Evolutionary conservation across 805 yeast species (phyloP).

Genomic region (Candida xiaguanensis): DNA sequence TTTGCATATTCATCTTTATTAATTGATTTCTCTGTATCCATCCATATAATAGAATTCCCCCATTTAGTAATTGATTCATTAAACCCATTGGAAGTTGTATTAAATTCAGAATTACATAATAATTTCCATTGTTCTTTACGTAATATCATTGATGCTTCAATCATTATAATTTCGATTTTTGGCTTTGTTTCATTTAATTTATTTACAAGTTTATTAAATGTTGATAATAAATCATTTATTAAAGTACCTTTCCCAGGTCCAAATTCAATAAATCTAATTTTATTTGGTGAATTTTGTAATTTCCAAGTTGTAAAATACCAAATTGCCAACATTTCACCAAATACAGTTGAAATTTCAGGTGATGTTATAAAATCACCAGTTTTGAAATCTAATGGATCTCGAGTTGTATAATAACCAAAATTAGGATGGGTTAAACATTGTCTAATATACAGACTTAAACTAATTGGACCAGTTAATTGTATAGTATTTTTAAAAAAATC

Average conservation of each 20-base stretch:
- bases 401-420: constrained; percentile 74
- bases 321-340: constrained; percentile 80
- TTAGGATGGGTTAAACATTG: constrained; percentile 78
- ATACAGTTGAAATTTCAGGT: constrained; percentile 83
- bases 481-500: constrained; percentile 46
- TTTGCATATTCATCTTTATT: constrained; percentile 39
- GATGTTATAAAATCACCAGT: constrained; percentile 80
- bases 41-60: constrained; percentile 57
- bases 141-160: constrained; percentile 71
- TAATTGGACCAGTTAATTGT: constrained; percentile 71
- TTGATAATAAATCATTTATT: constrained; percentile 57
- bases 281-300: constrained; percentile 48
- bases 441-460: constrained; percentile 71
- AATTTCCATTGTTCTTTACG: constrained; percentile 50
- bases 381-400: constrained; percentile 61
- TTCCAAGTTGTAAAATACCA: constrained; percentile 64
- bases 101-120: constrained; percentile 38
- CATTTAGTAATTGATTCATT: constrained; percentile 42
- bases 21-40: constrained; percentile 50
- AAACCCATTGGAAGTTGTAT: constrained; percentile 27
- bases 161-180: constrained; percentile 46
- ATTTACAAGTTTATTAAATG: constrained; percentile 45
- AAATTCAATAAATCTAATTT: constrained; percentile 61
- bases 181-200: constrained; percentile 24
- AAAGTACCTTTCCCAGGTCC: constrained; percentile 87